phyloP scores from a whole-genome alignment of 495 filamentous ascomycete genomes.

The Hyphodiscus hymeniophilus region DNA sequence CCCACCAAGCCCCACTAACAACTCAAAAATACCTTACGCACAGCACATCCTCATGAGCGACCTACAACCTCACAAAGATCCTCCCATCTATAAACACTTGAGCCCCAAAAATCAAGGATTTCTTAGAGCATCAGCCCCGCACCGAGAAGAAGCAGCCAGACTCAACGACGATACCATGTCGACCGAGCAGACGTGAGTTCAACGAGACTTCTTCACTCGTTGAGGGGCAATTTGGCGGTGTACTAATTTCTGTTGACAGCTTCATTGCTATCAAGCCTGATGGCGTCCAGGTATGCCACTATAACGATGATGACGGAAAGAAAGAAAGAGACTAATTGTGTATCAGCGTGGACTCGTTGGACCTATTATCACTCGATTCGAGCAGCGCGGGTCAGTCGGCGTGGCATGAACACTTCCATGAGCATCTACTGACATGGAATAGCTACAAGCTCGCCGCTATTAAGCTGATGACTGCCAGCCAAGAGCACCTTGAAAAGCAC shows the following conservation, averaged over 20 bases:
- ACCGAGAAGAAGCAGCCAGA: constrained; percentile 28
- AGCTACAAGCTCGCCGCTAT: constrained; percentile 97
- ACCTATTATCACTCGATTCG: constrained; percentile 94
- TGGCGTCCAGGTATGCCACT: constrained; percentile 81
- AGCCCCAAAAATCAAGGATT: constrained; percentile 38
- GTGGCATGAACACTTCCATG: neutral
- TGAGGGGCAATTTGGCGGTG: constrained; percentile 18
- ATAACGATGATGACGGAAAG: neutral
- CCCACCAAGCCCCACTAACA: constrained; percentile 24
- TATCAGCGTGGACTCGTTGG: constrained; percentile 88
- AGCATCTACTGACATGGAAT: constrained; percentile 20
- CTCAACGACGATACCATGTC: constrained; percentile 59
- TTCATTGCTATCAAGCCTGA: constrained; percentile 99
- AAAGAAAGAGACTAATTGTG: constrained; percentile 10
- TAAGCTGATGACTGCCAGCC: constrained; percentile 81
- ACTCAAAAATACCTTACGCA: constrained; percentile 1
- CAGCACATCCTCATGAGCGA: constrained; percentile 16
- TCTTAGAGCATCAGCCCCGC: constrained; percentile 29
- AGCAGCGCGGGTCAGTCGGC: constrained; percentile 70
- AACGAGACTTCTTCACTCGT: neutral
- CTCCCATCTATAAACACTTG: constrained; percentile 37
- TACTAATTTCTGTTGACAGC: constrained; percentile 50
- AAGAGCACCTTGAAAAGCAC: constrained; percentile 95
- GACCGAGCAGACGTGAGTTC: constrained; percentile 86
- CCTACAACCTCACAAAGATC: constrained; percentile 28